phyloP scores from a whole-genome alignment of 257 asterid species.

The Solanum piurae region DNA sequence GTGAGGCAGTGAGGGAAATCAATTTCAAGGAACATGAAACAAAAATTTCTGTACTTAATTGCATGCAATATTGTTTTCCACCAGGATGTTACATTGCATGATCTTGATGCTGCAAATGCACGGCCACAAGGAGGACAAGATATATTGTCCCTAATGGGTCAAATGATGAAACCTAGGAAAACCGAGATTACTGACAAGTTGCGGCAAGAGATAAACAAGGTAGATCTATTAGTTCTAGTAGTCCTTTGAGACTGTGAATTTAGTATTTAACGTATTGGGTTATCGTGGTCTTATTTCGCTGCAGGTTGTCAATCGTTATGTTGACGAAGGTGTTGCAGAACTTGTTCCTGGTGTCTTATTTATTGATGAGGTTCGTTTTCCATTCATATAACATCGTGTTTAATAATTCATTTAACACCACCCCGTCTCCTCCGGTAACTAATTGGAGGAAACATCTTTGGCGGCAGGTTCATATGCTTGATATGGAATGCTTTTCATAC shows the following conservation, averaged over 20 bases:
- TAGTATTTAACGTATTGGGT: neutral
- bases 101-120: constrained; percentile 98
- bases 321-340: constrained; percentile 92
- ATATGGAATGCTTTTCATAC: constrained; percentile 92
- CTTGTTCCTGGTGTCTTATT: constrained; percentile 95
- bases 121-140: constrained; percentile 99
- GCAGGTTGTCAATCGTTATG: constrained; percentile 87
- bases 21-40: neutral
- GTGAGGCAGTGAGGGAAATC: neutral
- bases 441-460: neutral
- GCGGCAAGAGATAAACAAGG: constrained; percentile 93
- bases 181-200: constrained; percentile 95
- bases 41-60: neutral
- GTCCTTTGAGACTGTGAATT: neutral
- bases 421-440: neutral
- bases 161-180: constrained; percentile 96
- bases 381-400: neutral
- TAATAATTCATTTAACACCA: neutral
- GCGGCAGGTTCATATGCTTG: constrained; percentile 87
- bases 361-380: constrained; percentile 64
- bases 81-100: constrained; percentile 44
- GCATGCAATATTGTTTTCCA: neutral
- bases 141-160: constrained; percentile 93
- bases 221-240: neutral
- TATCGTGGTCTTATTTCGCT: neutral